A percentile compares a stretch with the other conserved stretches of the same genome.
Conservation (phyloP, 2,329 filamentous ascomycete genomes). For the Colletotrichum sp. region DNA sequence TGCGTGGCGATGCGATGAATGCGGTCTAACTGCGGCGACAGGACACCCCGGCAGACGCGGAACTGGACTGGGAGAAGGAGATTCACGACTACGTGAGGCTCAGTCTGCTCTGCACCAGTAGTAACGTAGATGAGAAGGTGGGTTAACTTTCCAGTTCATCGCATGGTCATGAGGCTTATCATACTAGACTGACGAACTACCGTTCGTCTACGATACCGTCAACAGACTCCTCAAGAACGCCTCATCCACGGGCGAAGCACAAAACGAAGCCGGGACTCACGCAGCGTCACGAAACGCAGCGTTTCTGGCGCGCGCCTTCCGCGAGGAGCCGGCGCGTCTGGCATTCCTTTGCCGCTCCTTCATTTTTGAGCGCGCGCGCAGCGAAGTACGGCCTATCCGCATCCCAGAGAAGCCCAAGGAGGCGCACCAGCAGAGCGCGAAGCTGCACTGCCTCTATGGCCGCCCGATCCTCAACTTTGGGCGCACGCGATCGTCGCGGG, state of each 20-base stretch:
- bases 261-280: conserved; percentile 38
- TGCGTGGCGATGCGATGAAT: background rate
- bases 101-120: conserved; percentile 43
- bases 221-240: conserved; percentile 51
- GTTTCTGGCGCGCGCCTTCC: conserved; percentile 50
- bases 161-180: background rate
- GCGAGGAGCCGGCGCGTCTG: conserved; percentile 55
- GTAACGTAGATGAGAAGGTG: conserved; percentile 44
- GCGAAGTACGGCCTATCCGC: conserved; percentile 24
- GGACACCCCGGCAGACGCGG: conserved; percentile 37
- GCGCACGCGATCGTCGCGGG: conserved; percentile 38
- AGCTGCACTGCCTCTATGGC: conserved; percentile 73
- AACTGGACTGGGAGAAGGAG: conserved; percentile 47
- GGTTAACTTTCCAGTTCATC: background rate
- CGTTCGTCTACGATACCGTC: conserved; percentile 53
- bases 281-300: conserved; percentile 52
- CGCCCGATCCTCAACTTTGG: conserved; percentile 54
- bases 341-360: conserved; percentile 69
- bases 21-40: conserved; percentile 15
- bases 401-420: conserved; percentile 30
- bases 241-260: conserved; percentile 35
- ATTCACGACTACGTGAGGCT: conserved; percentile 50
- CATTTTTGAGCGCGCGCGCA: conserved; percentile 64
- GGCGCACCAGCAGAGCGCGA: conserved; percentile 69
- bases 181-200: conserved; percentile 45